phyloP scores from a whole-genome alignment of 352 stramenopile species.

The Phytopythium mirpurense region DNA sequence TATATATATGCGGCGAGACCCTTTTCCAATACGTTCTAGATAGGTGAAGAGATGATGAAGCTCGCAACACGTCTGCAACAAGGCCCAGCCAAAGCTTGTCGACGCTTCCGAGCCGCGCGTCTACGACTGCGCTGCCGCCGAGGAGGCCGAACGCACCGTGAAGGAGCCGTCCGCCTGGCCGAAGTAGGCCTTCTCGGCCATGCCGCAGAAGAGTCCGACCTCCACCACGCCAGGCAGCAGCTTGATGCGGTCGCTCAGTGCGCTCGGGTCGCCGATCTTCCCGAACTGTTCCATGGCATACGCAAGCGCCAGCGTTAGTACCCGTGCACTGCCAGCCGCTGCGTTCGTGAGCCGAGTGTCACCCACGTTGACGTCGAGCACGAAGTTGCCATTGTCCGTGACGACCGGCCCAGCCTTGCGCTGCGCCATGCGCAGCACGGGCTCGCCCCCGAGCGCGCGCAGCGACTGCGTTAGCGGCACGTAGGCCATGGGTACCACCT shows the following conservation, averaged over 20 bases:
- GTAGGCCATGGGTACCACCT: constrained; percentile 97
- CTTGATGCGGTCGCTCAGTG: constrained; percentile 66
- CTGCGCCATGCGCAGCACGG: constrained; percentile 81
- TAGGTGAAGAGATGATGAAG: background rate
- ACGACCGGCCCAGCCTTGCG: constrained; percentile 95
- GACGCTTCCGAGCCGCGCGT: background rate
- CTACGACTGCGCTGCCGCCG: constrained; percentile 12
- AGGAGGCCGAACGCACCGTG: constrained; percentile 37
- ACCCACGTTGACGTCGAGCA: constrained; percentile 77
- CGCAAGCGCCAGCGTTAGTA: no score
- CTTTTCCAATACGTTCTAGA: constrained; percentile 1
- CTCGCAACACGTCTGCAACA: background rate
- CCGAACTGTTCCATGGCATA: constrained; percentile 72
- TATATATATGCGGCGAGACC: no score
- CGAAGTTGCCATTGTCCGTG: constrained; percentile 95
- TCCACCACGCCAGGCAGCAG: constrained; percentile 85
- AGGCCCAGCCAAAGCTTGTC: background rate
- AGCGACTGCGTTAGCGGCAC: constrained; percentile 89
- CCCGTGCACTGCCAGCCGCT: no score
- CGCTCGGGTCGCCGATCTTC: constrained; percentile 56
- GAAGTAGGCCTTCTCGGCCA: constrained; percentile 87
- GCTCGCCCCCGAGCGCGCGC: constrained; percentile 39
- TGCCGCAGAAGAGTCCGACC: constrained; percentile 86
- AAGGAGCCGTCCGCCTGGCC: constrained; percentile 80
- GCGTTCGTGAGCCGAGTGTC: no score